phyloP scores from a whole-genome alignment of 2,329 filamentous ascomycete species.

The Whalleya microplaca region DNA sequence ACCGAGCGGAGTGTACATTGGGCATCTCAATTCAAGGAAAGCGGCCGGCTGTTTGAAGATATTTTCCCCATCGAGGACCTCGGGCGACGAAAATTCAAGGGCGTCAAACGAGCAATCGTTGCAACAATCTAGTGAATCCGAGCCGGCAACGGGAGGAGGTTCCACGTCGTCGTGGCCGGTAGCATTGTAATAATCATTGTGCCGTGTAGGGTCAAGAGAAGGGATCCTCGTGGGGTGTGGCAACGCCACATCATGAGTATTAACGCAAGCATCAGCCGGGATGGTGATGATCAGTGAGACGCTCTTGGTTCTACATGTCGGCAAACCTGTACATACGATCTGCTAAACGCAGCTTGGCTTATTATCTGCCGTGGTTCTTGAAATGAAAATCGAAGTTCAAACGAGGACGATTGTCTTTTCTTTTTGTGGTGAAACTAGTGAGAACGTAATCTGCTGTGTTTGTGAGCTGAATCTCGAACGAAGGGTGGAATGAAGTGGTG shows the following conservation, averaged over 20 bases:
- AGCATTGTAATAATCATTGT: conserved; percentile 19
- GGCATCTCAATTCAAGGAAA: conserved; percentile 18
- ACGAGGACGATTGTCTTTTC: conserved; percentile 21
- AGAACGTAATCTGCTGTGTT: conserved; percentile 20
- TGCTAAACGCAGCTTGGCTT: conserved; percentile 19
- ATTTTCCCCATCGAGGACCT: conserved; percentile 14
- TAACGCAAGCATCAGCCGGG: conserved; percentile 16
- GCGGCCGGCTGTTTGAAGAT: conserved; percentile 15
- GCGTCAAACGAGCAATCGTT: conserved; percentile 21
- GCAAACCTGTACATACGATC: conserved; percentile 36
- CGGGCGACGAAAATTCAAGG: conserved; percentile 15
- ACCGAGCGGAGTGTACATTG: conserved; percentile 29
- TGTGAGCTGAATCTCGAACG: conserved; percentile 10
- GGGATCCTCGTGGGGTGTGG: conserved; percentile 19
- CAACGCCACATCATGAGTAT: conserved; percentile 20
- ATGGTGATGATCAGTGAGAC: conserved; percentile 22
- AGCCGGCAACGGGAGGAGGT: conserved; percentile 11
- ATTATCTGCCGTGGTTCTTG: conserved; percentile 21
- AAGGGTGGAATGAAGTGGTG: conserved; percentile 15
- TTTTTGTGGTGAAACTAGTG: conserved; percentile 16
- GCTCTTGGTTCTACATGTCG: conserved; percentile 20
- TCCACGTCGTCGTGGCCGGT: conserved; percentile 14
- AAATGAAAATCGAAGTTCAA: conserved; percentile 33
- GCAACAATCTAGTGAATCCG: conserved; percentile 13
- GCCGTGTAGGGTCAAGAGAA: conserved; percentile 24